Evolutionary conservation across 176 grass and related monocot genomes (phyloP).

Genomic region (Chrysopogon serrulatus): DNA sequence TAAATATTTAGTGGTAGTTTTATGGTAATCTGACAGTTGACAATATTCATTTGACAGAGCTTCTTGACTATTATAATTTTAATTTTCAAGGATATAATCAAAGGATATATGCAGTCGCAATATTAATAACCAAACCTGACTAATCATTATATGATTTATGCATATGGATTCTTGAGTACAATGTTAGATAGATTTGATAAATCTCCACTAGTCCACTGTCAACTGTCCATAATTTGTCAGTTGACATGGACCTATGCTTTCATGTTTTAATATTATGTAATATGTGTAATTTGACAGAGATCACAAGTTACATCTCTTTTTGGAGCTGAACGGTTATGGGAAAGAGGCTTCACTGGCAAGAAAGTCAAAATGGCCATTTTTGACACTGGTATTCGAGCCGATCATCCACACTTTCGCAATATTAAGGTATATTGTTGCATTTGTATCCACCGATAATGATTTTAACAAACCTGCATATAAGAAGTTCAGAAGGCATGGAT

Average conservation of each 20-base stretch:
- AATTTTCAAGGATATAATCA: background rate
- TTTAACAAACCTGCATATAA: background rate
- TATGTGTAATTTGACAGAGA: conserved; percentile 49
- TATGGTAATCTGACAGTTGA: background rate
- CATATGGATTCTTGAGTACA: background rate
- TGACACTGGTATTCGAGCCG: conserved; percentile 92
- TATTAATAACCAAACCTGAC: background rate
- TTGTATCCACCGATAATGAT: conserved; percentile 1
- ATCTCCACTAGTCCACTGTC: too few relatives aligned
- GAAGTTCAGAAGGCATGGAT: background rate
- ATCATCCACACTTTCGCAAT: conserved; percentile 95
- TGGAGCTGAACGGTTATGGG: conserved; percentile 83
- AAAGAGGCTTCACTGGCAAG: conserved; percentile 71
- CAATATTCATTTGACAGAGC: background rate
- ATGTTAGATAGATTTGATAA: background rate
- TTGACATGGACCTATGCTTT: background rate
- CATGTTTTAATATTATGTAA: conserved; percentile 19
- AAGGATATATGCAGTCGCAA: background rate
- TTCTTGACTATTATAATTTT: background rate
- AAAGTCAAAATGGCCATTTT: conserved; percentile 99
- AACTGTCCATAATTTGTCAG: conserved; percentile 9
- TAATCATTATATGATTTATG: background rate
- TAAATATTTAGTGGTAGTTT: background rate
- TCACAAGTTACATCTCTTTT: conserved; percentile 95
- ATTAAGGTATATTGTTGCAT: conserved; percentile 71